Evolutionary conservation across 2,329 filamentous ascomycete species (phyloP).

Genomic region (Aureobasidium uvarum): DNA sequence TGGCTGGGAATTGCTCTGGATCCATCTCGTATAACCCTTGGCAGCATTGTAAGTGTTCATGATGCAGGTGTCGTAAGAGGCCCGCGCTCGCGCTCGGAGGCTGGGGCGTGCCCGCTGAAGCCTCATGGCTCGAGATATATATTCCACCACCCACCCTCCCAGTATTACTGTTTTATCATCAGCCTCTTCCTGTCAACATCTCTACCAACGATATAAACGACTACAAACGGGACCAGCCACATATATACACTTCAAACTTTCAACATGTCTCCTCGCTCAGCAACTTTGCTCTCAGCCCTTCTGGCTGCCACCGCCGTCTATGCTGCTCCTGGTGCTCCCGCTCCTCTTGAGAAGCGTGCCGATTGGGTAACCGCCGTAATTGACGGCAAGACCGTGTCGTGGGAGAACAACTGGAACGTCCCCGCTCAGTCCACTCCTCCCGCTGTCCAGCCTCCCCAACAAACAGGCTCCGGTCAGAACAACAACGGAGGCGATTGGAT

Average conservation of each 20-base stretch:
- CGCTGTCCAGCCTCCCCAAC: not conserved
- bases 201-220: not conserved
- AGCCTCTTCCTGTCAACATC: not conserved
- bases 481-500: not conserved
- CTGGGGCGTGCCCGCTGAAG: not conserved
- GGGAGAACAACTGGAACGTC: constrained; percentile 25
- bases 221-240: constrained; percentile 4
- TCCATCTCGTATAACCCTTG: constrained; percentile 1
- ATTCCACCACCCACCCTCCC: not conserved
- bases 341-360: constrained; percentile 48
- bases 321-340: constrained; percentile 1
- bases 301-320: constrained; percentile 12
- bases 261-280: not conserved
- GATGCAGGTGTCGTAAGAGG: constrained; percentile 10
- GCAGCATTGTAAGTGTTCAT: constrained; percentile 6
- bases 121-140: not conserved
- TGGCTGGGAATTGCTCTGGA: constrained; percentile 18
- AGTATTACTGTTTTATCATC: not conserved
- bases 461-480: not conserved
- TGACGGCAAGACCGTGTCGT: not conserved
- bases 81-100: constrained; percentile 1
- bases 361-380: constrained; percentile 23
- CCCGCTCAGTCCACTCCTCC: not conserved
- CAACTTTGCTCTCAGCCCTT: not conserved
- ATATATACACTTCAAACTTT: not conserved